phyloP scores from a whole-genome alignment of 2,329 filamentous ascomycete species.

The Pseudogymnoascus sp. region DNA sequence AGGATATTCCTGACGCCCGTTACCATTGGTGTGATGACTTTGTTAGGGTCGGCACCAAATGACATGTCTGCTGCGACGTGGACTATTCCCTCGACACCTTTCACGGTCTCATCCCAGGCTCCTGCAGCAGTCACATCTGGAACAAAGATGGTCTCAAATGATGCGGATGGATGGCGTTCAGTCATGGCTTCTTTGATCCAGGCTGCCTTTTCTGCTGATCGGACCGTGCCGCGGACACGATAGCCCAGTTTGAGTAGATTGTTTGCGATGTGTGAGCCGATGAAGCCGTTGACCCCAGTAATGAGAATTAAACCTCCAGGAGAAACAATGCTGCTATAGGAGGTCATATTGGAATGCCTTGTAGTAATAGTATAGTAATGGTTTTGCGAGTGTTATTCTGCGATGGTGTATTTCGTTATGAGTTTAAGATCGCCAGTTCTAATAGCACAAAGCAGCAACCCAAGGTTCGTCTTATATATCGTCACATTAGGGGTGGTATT shows the following conservation, averaged over 20 bases:
- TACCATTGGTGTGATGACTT: constrained; percentile 32
- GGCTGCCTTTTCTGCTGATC: constrained; percentile 21
- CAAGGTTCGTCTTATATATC: background rate
- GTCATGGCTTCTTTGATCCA: constrained; percentile 19
- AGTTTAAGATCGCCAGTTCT: background rate
- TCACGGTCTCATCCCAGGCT: constrained; percentile 31
- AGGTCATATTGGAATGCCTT: background rate
- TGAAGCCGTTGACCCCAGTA: constrained; percentile 39
- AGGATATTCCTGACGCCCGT: constrained; percentile 25
- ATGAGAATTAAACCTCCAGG: constrained; percentile 31
- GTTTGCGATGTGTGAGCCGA: constrained; percentile 35
- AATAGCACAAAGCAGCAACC: background rate
- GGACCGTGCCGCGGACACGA: constrained; percentile 37
- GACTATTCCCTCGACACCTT: constrained; percentile 26
- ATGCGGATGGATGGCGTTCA: constrained; percentile 18
- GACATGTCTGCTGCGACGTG: constrained; percentile 33
- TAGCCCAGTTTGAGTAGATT: constrained; percentile 35
- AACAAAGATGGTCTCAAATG: constrained; percentile 24
- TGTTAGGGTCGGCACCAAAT: constrained; percentile 31
- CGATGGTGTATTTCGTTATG: background rate
- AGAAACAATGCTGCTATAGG: background rate
- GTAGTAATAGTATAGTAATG: background rate
- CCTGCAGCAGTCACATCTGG: constrained; percentile 28
- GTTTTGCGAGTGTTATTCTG: background rate
- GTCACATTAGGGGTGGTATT: background rate